phyloP scores from a whole-genome alignment of 176 grass and related monocot species.

The Rhynchospora pubera region DNA sequence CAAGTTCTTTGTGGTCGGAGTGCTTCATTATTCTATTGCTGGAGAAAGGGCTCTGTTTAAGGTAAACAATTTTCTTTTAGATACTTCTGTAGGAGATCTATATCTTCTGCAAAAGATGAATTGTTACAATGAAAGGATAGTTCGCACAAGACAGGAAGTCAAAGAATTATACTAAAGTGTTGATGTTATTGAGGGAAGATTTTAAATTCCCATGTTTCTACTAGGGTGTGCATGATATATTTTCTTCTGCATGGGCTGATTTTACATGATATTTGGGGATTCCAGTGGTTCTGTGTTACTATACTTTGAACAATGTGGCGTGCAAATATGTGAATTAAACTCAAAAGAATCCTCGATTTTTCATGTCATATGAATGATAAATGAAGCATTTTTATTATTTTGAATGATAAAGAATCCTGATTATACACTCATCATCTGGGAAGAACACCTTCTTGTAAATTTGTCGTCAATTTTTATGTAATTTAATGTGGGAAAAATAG shows the following conservation, averaged over 20 bases:
- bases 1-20: constrained; percentile 49
- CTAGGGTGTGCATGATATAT: background rate
- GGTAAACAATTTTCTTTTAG: constrained; percentile 31
- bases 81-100: background rate
- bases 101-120: background rate
- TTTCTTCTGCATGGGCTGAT: background rate
- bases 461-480: background rate
- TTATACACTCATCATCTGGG: background rate
- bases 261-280: background rate
- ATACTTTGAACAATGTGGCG: background rate
- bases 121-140: background rate
- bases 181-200: background rate
- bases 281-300: background rate
- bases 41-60: constrained; percentile 64
- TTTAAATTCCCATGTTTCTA: background rate
- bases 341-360: background rate
- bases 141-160: no score
- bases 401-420: no score
- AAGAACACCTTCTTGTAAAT: background rate
- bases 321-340: background rate
- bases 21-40: constrained; percentile 64
- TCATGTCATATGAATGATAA: background rate
- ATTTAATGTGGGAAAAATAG: background rate
- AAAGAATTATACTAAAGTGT: background rate
- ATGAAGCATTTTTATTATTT: background rate